These are phyloP conservation scores for Neurospora sp. DNA, from an alignment of 495 filamentous ascomycete species.

Conservation along the genomic window DNA sequence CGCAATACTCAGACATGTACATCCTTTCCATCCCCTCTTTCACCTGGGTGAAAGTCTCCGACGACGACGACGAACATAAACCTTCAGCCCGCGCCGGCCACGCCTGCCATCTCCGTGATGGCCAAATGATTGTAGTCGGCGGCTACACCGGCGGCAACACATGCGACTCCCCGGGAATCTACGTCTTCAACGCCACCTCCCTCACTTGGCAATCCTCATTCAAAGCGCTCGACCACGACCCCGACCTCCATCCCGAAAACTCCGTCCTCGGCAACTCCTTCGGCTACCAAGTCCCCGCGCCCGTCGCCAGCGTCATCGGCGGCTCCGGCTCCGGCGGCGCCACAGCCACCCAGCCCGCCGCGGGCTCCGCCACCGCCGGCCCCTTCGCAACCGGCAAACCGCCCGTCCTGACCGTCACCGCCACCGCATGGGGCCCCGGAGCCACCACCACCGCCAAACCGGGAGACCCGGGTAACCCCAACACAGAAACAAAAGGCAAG, in stretches of 20 bases:
- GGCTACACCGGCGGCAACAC: constrained; percentile 55
- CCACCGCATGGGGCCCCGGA: constrained; percentile 25
- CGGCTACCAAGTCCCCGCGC: constrained; percentile 54
- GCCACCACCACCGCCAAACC: constrained; percentile 24
- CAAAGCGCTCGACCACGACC: constrained; percentile 30
- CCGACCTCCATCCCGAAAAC: constrained; percentile 29
- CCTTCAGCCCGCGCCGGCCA: constrained; percentile 60
- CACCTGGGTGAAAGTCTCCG: constrained; percentile 60
- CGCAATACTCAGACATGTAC: constrained; percentile 66
- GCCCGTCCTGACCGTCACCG: constrained; percentile 55
- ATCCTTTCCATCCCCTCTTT: constrained; percentile 67
- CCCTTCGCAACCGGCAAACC: constrained; percentile 58
- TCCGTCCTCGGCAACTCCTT: constrained; percentile 45
- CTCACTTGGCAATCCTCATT: constrained; percentile 53
- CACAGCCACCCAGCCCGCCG: constrained; percentile 30
- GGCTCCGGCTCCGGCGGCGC: constrained; percentile 52
- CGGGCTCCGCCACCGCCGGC: constrained; percentile 44
- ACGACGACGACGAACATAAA: constrained; percentile 31
- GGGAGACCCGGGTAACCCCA: neutral
- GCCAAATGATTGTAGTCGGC: constrained; percentile 62
- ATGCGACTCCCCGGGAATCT: constrained; percentile 62
- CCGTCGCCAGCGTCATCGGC: constrained; percentile 53
- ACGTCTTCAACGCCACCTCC: constrained; percentile 54
- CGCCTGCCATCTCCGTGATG: constrained; percentile 56
- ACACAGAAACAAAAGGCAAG: constrained; percentile 14